These are phyloP conservation scores for Holtermannia corniformis DNA, from an alignment of 768 basidiomycete species.

Conservation along the genomic window DNA sequence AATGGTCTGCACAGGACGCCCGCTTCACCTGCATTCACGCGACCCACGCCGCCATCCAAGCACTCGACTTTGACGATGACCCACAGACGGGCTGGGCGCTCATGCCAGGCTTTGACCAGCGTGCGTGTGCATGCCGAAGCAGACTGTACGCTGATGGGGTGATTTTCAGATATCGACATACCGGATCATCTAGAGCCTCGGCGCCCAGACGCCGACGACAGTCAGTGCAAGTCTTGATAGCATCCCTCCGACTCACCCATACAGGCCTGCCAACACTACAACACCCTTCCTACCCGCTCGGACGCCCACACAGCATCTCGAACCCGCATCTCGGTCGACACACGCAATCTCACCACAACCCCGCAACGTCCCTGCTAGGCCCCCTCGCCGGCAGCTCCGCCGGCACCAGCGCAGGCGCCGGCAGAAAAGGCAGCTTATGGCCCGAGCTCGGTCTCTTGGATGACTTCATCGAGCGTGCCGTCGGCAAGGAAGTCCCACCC, in stretches of 20 bases:
- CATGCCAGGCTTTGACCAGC: conserved; percentile 35
- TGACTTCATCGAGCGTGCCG: conserved; percentile 18
- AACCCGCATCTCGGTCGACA: no score
- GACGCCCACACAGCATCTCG: no score
- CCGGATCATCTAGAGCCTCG: conserved; percentile 31
- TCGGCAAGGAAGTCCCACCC: conserved; percentile 28
- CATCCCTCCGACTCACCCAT: conserved; percentile 31
- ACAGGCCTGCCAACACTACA: conserved; percentile 18
- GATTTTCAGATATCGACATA: conserved; percentile 4
- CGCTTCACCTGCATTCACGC: conserved; percentile 31
- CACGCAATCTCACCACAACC: not conserved
- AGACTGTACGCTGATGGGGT: not conserved
- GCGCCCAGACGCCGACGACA: conserved; percentile 28
- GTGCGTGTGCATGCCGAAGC: not conserved
- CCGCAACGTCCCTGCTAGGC: not conserved
- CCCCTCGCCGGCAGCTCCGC: not conserved
- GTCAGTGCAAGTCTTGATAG: conserved; percentile 17
- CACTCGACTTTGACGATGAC: conserved; percentile 23
- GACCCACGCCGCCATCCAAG: conserved; percentile 16
- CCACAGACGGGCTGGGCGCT: conserved; percentile 36
- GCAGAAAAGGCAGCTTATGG: conserved; percentile 17
- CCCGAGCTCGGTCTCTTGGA: conserved; percentile 22
- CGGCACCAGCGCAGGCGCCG: no score
- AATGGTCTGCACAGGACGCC: conserved; percentile 33
- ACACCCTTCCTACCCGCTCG: conserved; percentile 31